phyloP scores from a whole-genome alignment of 2,329 filamentous ascomycete species.

The Calonectria crousiana region DNA sequence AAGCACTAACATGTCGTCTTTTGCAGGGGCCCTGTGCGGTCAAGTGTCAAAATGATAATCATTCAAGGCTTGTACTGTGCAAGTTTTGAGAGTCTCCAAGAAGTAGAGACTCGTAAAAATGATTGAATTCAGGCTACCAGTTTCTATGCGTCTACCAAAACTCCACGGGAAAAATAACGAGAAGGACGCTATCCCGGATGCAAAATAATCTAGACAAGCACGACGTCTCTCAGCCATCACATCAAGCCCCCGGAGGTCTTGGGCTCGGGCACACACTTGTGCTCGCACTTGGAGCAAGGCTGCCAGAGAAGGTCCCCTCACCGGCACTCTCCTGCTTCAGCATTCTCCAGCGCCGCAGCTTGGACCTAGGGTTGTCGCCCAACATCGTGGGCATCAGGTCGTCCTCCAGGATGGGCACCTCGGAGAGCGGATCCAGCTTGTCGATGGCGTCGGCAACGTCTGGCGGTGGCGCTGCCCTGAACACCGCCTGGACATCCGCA shows the following conservation, averaged over 20 bases:
- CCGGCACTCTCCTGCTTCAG: conserved; percentile 13
- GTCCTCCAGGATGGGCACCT: conserved; percentile 45
- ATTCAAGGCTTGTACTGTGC: too few species aligned
- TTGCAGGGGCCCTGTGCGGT: too few species aligned
- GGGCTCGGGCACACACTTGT: conserved; percentile 18
- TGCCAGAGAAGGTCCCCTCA: not conserved
- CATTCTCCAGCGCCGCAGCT: conserved; percentile 24
- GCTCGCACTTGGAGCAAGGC: not conserved
- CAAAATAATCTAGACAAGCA: not conserved
- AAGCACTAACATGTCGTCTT: too few species aligned
- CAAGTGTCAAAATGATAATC: too few species aligned
- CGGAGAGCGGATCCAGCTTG: conserved; percentile 46
- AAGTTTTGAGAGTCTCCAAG: not conserved
- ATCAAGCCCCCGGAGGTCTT: not conserved
- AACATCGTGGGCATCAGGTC: conserved; percentile 43
- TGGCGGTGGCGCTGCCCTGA: conserved; percentile 68
- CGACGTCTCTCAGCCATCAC: not conserved
- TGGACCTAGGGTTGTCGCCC: conserved; percentile 34
- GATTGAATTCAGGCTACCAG: not conserved
- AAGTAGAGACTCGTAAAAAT: not conserved
- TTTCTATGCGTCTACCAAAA: not conserved
- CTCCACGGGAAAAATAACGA: not conserved
- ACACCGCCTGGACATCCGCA: conserved; percentile 70
- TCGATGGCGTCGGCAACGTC: conserved; percentile 47
- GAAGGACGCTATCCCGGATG: not conserved